Base-by-base conservation (phyloP, 768 basidiomycete species). In the Naematelia aurantialba region DNA sequence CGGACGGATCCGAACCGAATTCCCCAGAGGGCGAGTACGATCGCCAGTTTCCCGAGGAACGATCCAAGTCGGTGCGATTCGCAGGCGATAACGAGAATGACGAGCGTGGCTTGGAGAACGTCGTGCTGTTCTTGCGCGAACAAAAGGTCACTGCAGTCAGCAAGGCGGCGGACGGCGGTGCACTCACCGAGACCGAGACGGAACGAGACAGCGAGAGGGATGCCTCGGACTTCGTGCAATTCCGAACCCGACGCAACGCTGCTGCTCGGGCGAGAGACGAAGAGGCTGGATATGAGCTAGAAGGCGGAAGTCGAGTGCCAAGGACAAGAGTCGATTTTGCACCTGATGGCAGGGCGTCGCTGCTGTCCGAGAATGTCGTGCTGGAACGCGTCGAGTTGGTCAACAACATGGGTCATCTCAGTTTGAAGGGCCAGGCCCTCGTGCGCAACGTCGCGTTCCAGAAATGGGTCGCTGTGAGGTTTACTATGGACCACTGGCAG, bases 401-500 rank as follows among this genome's bases (percentile, higher is more conserved):
- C 17, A 54, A 52, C 44, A 66, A 60, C 12, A 58, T 67, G 12
- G 79, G 79, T 46, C 77, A 73, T 8, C 64, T 76, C 52, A 81
- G 79, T 56, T 81, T 97, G 52, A 75, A 81, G 22, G 94, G 94
- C 30, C 81, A 79, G 34, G 83, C 89, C 42, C 83, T 87, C 53
- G 89, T 96, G 56, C 82, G 86, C 65, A 97, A 98, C 74, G 70
- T 96, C 45, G 84, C 89, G 10, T 98, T 85, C 79, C 81, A 88
- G 69, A 98, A 97, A 79, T 84, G 84, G 81, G 82, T 98, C 53
- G 86, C 85, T 11, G 84, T 91, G 29, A 84, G 94, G 24, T 98
- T 97, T 76, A 97, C 94, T 4, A 82, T 94, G 69, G 94, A 98
- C 76, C 81, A 81, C 62, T 98, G 94, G 94, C 91, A 92, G 79